A percentile compares a stretch with the other conserved stretches of the same genome.
Conservation (phyloP, 257 asterid species). For the Solanum chmielewskii region DNA sequence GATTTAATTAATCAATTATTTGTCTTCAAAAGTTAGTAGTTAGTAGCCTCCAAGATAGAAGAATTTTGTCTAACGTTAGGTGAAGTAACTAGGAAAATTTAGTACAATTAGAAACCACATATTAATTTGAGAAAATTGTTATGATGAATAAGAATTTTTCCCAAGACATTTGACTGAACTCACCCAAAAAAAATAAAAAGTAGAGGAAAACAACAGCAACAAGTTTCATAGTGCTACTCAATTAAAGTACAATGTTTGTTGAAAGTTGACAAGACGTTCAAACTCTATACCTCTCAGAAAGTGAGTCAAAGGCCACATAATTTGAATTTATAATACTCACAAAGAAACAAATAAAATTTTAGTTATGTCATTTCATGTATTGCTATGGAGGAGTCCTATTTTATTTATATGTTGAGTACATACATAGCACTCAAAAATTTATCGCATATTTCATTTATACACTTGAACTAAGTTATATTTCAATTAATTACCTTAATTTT, state of each 20-base stretch:
- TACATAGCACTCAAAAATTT: neutral
- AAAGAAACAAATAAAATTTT: neutral
- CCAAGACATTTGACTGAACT: neutral
- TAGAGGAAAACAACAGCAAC: neutral
- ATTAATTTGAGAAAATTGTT: neutral
- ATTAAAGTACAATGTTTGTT: neutral
- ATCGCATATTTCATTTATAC: neutral
- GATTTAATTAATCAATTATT: neutral
- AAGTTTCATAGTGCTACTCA: neutral
- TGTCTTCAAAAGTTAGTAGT: neutral
- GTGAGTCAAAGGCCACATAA: neutral
- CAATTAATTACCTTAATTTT: fast-evolving
- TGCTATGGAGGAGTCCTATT: neutral
- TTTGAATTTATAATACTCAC: neutral
- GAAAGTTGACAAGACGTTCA: neutral
- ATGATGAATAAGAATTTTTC: neutral
- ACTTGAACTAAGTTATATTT: fast-evolving
- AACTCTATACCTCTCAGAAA: neutral
- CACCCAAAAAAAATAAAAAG: neutral
- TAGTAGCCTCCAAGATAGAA: neutral
- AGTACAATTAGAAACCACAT: neutral
- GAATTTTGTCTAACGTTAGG: neutral
- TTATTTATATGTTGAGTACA: neutral
- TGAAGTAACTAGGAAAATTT: neutral
- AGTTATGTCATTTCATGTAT: neutral